These are phyloP conservation scores for Pythium aristosporum DNA, from an alignment of 352 stramenopile genomes.

Conservation along the genomic window DNA sequence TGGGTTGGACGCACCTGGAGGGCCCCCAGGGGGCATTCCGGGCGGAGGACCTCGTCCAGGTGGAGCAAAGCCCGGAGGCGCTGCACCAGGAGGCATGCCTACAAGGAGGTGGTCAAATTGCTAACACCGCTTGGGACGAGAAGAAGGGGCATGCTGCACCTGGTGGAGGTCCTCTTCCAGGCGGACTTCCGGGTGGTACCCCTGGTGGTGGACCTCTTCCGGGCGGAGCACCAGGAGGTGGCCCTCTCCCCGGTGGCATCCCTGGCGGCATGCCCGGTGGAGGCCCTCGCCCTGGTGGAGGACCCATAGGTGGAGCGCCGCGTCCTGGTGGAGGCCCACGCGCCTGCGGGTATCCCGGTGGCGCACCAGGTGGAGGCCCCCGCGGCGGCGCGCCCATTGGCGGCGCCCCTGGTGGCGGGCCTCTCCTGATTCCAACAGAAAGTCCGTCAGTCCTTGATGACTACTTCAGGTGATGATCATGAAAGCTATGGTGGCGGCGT, in stretches of 20 bases:
- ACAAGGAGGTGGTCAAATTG: background rate
- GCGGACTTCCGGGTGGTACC: constrained; percentile 28
- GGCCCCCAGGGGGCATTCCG: constrained; percentile 31
- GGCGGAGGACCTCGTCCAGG: constrained; percentile 26
- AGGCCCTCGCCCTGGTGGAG: constrained; percentile 6
- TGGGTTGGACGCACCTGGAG: constrained; percentile 24
- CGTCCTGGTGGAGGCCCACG: constrained; percentile 49
- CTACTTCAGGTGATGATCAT: constrained; percentile 3
- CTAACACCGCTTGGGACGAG: background rate
- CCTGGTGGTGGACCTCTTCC: constrained; percentile 31
- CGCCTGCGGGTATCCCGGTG: constrained; percentile 48
- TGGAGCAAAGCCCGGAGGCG: constrained; percentile 3
- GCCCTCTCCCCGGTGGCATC: constrained; percentile 20
- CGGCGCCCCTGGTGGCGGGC: constrained; percentile 34
- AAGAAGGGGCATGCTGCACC: background rate
- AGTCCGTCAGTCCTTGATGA: background rate
- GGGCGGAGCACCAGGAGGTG: constrained; percentile 20
- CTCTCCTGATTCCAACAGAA: constrained; percentile 21
- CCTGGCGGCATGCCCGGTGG: constrained; percentile 8
- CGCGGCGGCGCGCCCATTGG: constrained; percentile 31
- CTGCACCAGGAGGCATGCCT: constrained; percentile 9
- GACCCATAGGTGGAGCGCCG: constrained; percentile 34
- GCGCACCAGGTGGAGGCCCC: constrained; percentile 29
- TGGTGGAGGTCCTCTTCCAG: constrained; percentile 5
- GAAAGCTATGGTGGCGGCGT: constrained; percentile 1